Evolutionary conservation across 2,329 filamentous ascomycete genomes (phyloP), one percentile per base, ranked within the genome.

Genomic region (Aplosporella prunicola): DNA sequence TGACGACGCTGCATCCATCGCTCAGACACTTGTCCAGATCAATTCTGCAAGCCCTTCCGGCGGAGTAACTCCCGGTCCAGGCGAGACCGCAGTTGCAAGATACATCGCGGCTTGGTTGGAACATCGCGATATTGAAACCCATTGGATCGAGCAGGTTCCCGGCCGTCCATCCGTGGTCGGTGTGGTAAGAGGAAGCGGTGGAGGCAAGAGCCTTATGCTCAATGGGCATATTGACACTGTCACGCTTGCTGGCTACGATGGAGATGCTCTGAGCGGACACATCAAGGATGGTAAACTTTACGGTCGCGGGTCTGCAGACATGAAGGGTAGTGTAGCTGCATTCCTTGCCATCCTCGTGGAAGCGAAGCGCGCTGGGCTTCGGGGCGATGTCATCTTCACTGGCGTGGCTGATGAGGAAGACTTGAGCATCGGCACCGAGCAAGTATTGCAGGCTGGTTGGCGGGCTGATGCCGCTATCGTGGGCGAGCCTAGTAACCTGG

Each of bases 141-240:
- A 72, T 34, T 67, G 67, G 51, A 47, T 74, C 3, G 70, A 74
- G 43, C 53, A 59, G 2, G 59, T 52, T 0, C 47, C 56, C 2
- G 67, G 68, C 0, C 59, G 70, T 0, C 70, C 71, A 1, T 74
- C 70, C 0, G 56, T 74, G 1, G 56, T 74, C 3, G 69, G 66
- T 0, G 52, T 72, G 1, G 53, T 63, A 1, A 60, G 62, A 3
- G 71, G 71, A 2, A 56, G 51, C 0, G 68, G 69, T 0, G 61
- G 56, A 1, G 69, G 68, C 5, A 66, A 65, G 40, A 66, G 53
- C 2, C 47, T 73, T 5, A 71, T 73, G 63, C 52, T 74, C 26
- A 72, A 73, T 16, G 69, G 70, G 0, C 70, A 74, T 41, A 60
- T 67, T 1, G 69, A 74, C 36, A 74, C 70, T 0, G 70, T 73